phyloP scores from a whole-genome alignment of 257 asterid genomes.

The Solanum bukasovii region DNA sequence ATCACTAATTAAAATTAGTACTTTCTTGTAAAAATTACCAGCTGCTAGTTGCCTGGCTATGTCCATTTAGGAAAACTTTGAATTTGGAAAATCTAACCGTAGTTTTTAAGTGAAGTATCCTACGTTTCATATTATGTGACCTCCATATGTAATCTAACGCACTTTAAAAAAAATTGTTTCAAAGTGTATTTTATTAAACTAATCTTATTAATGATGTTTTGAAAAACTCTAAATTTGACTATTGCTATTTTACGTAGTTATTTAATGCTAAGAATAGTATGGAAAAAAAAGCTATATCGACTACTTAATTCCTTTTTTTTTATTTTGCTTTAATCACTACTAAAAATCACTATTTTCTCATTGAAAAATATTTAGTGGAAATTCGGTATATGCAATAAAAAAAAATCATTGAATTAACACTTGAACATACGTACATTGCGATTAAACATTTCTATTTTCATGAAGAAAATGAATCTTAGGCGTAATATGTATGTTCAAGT shows the following conservation, averaged over 20 bases:
- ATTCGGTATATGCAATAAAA: no score
- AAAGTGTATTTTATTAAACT: no score
- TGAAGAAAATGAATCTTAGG: no score
- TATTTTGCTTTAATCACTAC: no score
- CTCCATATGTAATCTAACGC: background rate
- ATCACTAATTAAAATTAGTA: background rate
- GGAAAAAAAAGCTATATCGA: background rate
- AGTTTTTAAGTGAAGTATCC: background rate
- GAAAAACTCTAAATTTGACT: no score
- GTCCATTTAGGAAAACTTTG: background rate
- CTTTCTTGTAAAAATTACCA: background rate
- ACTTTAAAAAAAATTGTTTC: no score
- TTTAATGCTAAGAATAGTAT: background rate
- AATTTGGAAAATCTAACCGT: background rate
- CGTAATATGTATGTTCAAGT: background rate
- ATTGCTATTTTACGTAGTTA: no score
- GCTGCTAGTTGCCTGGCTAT: background rate
- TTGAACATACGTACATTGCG: background rate
- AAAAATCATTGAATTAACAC: no score
- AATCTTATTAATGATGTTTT: background rate
- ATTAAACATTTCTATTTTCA: no score
- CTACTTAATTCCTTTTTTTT: background rate
- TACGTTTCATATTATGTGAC: background rate
- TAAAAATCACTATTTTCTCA: background rate
- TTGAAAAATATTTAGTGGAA: background rate